Base-by-base conservation (phyloP, 176 grass and related monocot genomes). In the Aegilops bicornis region DNA sequence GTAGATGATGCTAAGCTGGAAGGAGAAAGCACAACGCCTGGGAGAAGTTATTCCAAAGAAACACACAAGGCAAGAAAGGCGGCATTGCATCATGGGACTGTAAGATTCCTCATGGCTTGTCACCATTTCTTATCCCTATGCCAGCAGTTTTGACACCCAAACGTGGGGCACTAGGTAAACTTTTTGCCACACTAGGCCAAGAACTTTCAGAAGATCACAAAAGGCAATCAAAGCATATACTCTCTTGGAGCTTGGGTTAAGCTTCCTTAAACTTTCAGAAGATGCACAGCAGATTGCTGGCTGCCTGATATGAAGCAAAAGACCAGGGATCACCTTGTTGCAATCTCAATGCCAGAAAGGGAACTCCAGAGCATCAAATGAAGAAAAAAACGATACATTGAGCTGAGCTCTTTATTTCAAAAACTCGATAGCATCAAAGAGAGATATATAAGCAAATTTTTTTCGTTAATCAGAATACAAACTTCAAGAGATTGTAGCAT, bases 51-150 rank as follows among this genome's bases (percentile, higher is more conserved):
- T 95, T 85, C 84, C 63, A 31, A 88, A 86, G 91, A 93, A 82
- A 93, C 82, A 82, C 89, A 48, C 25, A 83, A 83, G 90, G 83
- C 90, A 58, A 95, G 90, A 89, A 96, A 96, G 89, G 94, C 85
- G 89, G 87, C 24, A 66, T 33, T 69, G 31, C 85, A 48, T 86
- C 65, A 52, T 75, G 65, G 4, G 14, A 74, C 17, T 66, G 65
- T 37, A 79, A 69, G 84, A 92, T 92, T 87, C 87, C 62, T 87
- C 76, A 5, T 2, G 82, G 67, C 23, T 62, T 29, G 17, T 76
- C 19, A 67, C 45, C 43, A 45, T 85, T 54, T 63, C 64, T 82
- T 77, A 40, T 58, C 67, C 65, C 36, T 60, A 69, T 61, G 74
- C 60, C 39, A 23, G 12, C 17, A 78, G 54, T 35, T 78, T 61